Evolutionary conservation across 371 early-diverging fungal species (phyloP).

Genomic region (Parasitella parasitica): DNA sequence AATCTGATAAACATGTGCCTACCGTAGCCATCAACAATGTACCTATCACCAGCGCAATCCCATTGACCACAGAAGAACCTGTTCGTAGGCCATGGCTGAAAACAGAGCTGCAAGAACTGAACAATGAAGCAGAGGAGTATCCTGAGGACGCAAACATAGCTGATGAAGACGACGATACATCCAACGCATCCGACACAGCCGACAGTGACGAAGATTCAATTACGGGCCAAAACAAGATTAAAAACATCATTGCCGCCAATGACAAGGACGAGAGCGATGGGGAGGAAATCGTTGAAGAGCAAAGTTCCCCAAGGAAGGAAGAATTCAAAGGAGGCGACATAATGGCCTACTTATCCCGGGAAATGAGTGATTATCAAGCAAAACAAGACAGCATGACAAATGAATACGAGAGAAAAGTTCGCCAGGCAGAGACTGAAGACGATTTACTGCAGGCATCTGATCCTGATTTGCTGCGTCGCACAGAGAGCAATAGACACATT

Average conservation of each 20-base stretch:
- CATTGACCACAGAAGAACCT: slow-evolving; percentile 36
- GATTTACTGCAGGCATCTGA: slow-evolving; percentile 11
- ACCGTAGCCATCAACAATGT: slow-evolving; percentile 1
- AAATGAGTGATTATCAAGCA: slow-evolving; percentile 14
- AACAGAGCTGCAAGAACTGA: slow-evolving; percentile 18
- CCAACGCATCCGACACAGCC: not conserved
- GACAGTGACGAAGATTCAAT: slow-evolving; percentile 2
- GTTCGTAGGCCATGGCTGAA: slow-evolving; percentile 22
- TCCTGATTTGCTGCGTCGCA: slow-evolving; percentile 22
- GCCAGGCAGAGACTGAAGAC: slow-evolving; percentile 6
- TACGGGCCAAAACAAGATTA: slow-evolving; percentile 14
- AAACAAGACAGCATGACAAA: not conserved
- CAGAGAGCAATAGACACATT: slow-evolving; percentile 37
- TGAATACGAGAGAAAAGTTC: slow-evolving; percentile 6
- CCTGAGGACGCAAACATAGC: not conserved
- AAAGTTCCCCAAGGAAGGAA: not conserved
- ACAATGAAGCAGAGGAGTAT: not conserved
- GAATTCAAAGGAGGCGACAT: not conserved
- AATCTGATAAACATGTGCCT: not conserved
- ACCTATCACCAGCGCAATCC: slow-evolving; percentile 4
- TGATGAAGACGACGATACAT: not conserved
- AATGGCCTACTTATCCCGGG: slow-evolving; percentile 13
- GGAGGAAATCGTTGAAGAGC: not conserved
- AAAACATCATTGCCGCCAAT: slow-evolving; percentile 1
- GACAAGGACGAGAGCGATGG: not conserved